Base-by-base conservation (phyloP, 2,329 filamentous ascomycete genomes). In the Pseudofabraea citricarpa region DNA sequence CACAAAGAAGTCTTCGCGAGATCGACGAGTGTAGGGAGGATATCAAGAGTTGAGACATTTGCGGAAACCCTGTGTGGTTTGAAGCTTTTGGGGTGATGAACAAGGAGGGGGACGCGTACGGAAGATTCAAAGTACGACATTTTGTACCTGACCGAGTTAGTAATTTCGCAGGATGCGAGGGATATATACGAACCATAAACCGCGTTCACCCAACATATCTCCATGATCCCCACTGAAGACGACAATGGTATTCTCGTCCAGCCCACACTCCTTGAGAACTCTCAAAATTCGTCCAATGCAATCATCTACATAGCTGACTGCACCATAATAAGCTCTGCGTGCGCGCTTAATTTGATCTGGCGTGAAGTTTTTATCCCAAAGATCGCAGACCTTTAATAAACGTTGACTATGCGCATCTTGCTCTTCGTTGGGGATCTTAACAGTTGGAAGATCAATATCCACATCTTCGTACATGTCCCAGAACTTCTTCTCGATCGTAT, bases 41-140 rank as follows among this genome's bases (percentile, higher is more conserved):
- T 80, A 60, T 96, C 90, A 59, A 96, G 79, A 0, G 90, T 95
- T 9, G 89, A 95, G 10, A 96, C 90, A 52, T 90, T 94, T 64
- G 91, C 74, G 15, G 76, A 74, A 21, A 96, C 85, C 24, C 81
- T 84, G 69, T 82, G 88, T 23, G 90, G 83, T 12, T 73, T 63
- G 64, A 91, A 95, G 48, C 75, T 76, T 56, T 81, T 74, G 20
- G 90, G 90, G 57, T 90, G 81, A 64, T 89, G 84, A 62, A 95
- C 77, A 52, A 96, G 73, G 61, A 96, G 82, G 1, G 90, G 90
- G 18, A 96, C 90, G 21, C 90, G 85, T 36, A 89, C 88, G 10
- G 89, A 95, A 31, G 84, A 84, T 74, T 96, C 90, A 58, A 90
- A 95, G 77, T 93, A 96, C 60, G 81, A 89, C 90, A 96, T 96